Conservation (phyloP, 176 grass and related monocot genomes). For the Pontederia paniculata region DNA sequence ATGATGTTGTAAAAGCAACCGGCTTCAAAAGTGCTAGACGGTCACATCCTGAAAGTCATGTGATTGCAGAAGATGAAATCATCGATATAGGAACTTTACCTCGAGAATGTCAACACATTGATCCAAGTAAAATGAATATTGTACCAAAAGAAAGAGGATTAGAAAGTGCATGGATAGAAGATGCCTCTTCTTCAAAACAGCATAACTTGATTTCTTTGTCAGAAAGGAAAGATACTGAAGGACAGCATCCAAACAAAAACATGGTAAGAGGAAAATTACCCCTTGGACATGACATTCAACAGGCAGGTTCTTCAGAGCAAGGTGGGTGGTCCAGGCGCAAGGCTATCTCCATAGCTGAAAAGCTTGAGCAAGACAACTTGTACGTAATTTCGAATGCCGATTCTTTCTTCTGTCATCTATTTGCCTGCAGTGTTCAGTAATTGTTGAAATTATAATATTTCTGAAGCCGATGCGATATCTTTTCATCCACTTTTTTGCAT, state of each 20-base stretch:
- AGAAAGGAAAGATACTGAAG: slow-evolving; percentile 33
- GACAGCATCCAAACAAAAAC: slow-evolving; percentile 37
- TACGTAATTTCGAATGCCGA: slow-evolving; percentile 28
- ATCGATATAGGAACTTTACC: slow-evolving; percentile 45
- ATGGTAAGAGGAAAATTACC: slow-evolving; percentile 62
- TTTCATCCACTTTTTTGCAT: not conserved
- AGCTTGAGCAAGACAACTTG: slow-evolving; percentile 96
- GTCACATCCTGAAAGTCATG: slow-evolving; percentile 81
- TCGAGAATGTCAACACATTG: slow-evolving; percentile 23
- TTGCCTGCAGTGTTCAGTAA: not conserved
- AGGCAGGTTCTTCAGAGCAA: slow-evolving; percentile 29
- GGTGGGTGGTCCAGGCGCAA: slow-evolving; percentile 59
- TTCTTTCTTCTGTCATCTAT: not conserved
- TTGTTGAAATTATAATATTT: too few relatives aligned
- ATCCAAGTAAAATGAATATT: slow-evolving; percentile 15
- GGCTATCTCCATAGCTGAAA: slow-evolving; percentile 79
- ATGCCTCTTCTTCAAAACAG: slow-evolving; percentile 35
- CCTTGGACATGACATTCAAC: slow-evolving; percentile 79
- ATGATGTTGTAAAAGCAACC: slow-evolving; percentile 16
- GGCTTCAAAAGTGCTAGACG: slow-evolving; percentile 45
- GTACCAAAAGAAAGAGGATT: slow-evolving; percentile 30
- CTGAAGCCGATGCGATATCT: too few relatives aligned
- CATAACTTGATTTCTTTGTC: slow-evolving; percentile 20
- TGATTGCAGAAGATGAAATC: slow-evolving; percentile 92
- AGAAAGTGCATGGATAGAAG: slow-evolving; percentile 28